Percentiles rank a stretch among this genome's conserved stretches.
These are phyloP conservation scores for Flammula alnicola DNA, from an alignment of 1,284 basidiomycete genomes.

Conservation along the genomic window DNA sequence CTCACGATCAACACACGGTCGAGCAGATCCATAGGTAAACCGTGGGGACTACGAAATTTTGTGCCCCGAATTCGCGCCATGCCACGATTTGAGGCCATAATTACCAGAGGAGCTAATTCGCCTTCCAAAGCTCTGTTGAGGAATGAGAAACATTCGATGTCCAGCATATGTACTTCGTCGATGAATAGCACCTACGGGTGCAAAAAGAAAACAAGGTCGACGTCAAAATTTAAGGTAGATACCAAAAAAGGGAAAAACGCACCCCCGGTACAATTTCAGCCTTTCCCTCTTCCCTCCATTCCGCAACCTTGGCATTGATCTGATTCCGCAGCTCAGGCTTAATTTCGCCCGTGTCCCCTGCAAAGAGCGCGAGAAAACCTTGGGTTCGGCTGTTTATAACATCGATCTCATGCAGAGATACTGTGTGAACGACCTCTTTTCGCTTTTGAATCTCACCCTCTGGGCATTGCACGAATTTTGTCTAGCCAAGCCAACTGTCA, in stretches of 20 bases:
- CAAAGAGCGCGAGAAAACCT: slow-evolving; percentile 80
- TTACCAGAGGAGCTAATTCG: slow-evolving; percentile 92
- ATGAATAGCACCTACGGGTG: slow-evolving; percentile 80
- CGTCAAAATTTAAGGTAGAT: slow-evolving; percentile 3
- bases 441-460: slow-evolving; percentile 98
- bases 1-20: slow-evolving; percentile 96
- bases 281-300: slow-evolving; percentile 99
- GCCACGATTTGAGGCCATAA: slow-evolving; percentile 98
- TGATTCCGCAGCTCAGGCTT: slow-evolving; percentile 97
- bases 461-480: slow-evolving; percentile 97
- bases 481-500: slow-evolving; percentile 51
- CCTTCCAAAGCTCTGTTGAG: slow-evolving; percentile 95
- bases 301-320: slow-evolving; percentile 95
- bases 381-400: slow-evolving; percentile 99
- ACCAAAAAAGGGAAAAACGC: slow-evolving; percentile 37
- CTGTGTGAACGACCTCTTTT: slow-evolving; percentile 96
- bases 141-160: slow-evolving; percentile 99
- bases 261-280: slow-evolving; percentile 98
- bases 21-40: slow-evolving; percentile 92
- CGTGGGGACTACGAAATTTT: slow-evolving; percentile 92
- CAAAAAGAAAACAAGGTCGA: slow-evolving; percentile 9
- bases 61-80: slow-evolving; percentile 96
- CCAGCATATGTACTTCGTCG: slow-evolving; percentile 98
- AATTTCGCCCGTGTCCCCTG: slow-evolving; percentile 97
- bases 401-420: slow-evolving; percentile 98